phyloP scores from a whole-genome alignment of 345 rosid species.

The Aethionema arabicum region DNA sequence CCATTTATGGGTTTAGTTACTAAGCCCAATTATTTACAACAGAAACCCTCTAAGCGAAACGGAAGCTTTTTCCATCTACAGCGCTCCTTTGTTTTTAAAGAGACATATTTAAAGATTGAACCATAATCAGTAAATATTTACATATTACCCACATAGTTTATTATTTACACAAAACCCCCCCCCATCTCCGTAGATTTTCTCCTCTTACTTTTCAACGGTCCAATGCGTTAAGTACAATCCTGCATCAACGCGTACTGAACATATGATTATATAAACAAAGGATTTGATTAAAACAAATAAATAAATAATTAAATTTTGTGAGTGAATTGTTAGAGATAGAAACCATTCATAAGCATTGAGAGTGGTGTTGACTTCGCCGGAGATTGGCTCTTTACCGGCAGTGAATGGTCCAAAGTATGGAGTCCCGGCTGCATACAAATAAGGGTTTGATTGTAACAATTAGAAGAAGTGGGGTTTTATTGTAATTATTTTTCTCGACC shows the following conservation, averaged over 20 bases:
- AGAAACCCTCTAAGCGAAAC: background rate
- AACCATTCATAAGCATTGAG: conserved; percentile 67
- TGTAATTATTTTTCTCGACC: background rate
- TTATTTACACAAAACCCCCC: conserved; percentile 26
- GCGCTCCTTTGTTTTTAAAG: background rate
- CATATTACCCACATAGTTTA: conserved; percentile 27
- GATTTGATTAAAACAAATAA: background rate
- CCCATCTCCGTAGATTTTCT: background rate
- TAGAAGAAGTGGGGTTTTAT: background rate
- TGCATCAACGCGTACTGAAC: conserved; percentile 28
- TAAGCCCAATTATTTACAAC: too few species aligned
- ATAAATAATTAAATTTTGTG: background rate
- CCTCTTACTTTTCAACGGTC: conserved; percentile 53
- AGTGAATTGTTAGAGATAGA: background rate
- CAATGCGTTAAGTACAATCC: conserved; percentile 73
- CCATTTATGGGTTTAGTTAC: too few species aligned
- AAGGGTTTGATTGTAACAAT: background rate
- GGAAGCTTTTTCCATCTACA: background rate
- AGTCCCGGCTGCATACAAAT: conserved; percentile 59
- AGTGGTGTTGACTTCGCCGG: conserved; percentile 51
- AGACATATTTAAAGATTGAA: conserved; percentile 26
- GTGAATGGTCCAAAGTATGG: conserved; percentile 42
- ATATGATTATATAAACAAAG: background rate
- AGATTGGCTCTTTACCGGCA: conserved; percentile 32
- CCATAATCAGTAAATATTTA: conserved; percentile 30